Percentiles rank a stretch among this genome's conserved stretches.
phyloP scores from a whole-genome alignment of 116 monocot species.

The Trichopus zeylanicus region DNA sequence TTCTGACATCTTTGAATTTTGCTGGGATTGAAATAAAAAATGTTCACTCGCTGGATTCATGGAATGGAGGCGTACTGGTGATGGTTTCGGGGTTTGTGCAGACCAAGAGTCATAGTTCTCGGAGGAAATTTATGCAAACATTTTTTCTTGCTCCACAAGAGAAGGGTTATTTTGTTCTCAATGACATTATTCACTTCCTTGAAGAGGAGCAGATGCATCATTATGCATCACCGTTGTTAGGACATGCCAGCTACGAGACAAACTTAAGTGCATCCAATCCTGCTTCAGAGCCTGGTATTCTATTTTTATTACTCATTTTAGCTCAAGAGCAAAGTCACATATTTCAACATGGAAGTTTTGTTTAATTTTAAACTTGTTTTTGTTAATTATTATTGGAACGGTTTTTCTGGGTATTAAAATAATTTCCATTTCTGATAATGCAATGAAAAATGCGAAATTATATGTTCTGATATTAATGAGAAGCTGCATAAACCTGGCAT shows the following conservation, averaged over 20 bases:
- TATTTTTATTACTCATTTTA: background rate
- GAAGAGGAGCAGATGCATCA: slow-evolving; percentile 27
- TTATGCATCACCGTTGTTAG: slow-evolving; percentile 11
- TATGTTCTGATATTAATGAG: too few species aligned
- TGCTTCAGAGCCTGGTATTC: slow-evolving; percentile 39
- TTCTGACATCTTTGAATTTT: slow-evolving; percentile 64
- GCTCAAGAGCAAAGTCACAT: too few species aligned
- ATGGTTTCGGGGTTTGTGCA: slow-evolving; percentile 76
- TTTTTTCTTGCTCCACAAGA: slow-evolving; percentile 97
- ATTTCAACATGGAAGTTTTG: too few species aligned
- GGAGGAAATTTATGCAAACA: slow-evolving; percentile 74
- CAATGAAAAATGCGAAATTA: too few species aligned
- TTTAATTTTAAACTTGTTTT: background rate
- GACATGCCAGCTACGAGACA: slow-evolving; percentile 10
- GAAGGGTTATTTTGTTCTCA: slow-evolving; percentile 89
- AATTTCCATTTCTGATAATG: too few species aligned
- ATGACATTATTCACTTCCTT: slow-evolving; percentile 52
- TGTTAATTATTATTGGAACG: too few species aligned
- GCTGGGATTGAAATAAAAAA: slow-evolving; percentile 78
- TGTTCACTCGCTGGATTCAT: slow-evolving; percentile 73
- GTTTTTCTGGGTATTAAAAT: too few species aligned
- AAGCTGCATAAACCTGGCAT: too few species aligned
- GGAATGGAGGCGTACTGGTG: slow-evolving; percentile 80
- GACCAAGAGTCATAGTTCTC: slow-evolving; percentile 34
- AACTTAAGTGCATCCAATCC: slow-evolving; percentile 13